Conservation (phyloP, 352 stramenopile species). For the Phytophthora boehmeriae region DNA sequence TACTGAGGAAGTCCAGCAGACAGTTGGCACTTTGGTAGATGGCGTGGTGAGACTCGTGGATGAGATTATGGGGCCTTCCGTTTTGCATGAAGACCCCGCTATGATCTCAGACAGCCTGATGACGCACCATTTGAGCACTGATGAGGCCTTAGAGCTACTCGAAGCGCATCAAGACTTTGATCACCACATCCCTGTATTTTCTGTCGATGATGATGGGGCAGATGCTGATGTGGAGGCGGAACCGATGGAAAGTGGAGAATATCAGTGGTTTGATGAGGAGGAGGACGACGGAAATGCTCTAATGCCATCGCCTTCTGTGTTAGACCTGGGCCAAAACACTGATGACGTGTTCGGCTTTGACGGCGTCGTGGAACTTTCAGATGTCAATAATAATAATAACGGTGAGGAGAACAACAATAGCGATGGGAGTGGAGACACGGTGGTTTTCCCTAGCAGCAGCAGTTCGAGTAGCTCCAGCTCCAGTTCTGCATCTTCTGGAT, state of each 20-base stretch:
- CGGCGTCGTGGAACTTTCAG: conserved; percentile 12
- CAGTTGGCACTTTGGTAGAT: conserved; percentile 23
- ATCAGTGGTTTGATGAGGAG: conserved; percentile 50
- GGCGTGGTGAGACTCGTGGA: conserved; percentile 19
- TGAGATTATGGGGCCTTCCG: conserved; percentile 4
- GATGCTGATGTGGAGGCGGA: conserved; percentile 17
- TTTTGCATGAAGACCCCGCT: conserved; percentile 13
- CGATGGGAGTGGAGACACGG: conserved; percentile 32
- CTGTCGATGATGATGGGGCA: conserved; percentile 13
- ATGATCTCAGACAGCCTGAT: conserved; percentile 21
- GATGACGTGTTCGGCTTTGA: conserved; percentile 38
- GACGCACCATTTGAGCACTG: conserved; percentile 29
- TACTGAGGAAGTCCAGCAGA: conserved; percentile 9
- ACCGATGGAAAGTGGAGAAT: conserved; percentile 16
- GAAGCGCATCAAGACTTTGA: conserved; percentile 31
- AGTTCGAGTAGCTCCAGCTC: conserved; percentile 34
- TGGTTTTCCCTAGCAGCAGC: conserved; percentile 27
- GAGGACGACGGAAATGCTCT: conserved; percentile 27
- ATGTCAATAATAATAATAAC: conserved; percentile 4
- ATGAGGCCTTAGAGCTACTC: conserved; percentile 35
- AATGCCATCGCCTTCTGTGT: conserved; percentile 9
- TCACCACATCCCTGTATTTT: conserved; percentile 14
- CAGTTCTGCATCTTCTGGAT: conserved; percentile 22
- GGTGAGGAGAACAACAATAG: conserved; percentile 22
- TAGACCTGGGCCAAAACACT: conserved; percentile 20